Evolutionary conservation across 345 rosid species (phyloP).

Genomic region (Salix caprea): DNA sequence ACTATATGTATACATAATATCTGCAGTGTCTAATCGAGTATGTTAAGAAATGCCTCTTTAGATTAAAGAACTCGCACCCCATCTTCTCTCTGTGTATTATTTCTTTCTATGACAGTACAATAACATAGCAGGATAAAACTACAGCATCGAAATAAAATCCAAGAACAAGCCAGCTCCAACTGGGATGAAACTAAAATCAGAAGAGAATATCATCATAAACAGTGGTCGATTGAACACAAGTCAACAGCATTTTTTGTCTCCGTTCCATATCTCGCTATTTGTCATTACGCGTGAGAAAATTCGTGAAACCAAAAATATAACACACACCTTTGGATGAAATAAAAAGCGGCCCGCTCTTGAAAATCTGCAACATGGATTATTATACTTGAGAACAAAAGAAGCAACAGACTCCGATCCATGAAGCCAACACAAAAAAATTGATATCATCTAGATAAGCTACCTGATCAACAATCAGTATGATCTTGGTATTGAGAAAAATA

Average conservation of each 20-base stretch:
- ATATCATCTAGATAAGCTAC: neutral
- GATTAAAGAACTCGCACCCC: neutral
- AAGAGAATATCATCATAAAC: neutral
- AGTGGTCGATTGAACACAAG: neutral
- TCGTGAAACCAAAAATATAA: neutral
- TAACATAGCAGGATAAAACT: neutral
- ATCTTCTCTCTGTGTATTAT: neutral
- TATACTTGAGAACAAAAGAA: neutral
- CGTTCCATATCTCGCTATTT: neutral
- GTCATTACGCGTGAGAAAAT: neutral
- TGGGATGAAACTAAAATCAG: neutral
- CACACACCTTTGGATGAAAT: slow-evolving; percentile 24
- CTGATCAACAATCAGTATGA: neutral
- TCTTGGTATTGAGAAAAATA: neutral
- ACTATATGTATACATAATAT: neutral
- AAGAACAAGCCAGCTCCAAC: neutral
- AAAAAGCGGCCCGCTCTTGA: slow-evolving; percentile 28
- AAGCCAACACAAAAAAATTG: neutral
- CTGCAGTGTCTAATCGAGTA: neutral
- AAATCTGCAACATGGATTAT: slow-evolving; percentile 11
- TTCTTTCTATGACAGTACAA: neutral
- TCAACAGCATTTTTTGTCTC: neutral
- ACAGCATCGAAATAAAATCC: neutral
- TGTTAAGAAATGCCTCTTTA: neutral
- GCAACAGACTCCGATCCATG: neutral